Base-by-base conservation (phyloP, 768 basidiomycete genomes). In the Boletus insuetus region DNA sequence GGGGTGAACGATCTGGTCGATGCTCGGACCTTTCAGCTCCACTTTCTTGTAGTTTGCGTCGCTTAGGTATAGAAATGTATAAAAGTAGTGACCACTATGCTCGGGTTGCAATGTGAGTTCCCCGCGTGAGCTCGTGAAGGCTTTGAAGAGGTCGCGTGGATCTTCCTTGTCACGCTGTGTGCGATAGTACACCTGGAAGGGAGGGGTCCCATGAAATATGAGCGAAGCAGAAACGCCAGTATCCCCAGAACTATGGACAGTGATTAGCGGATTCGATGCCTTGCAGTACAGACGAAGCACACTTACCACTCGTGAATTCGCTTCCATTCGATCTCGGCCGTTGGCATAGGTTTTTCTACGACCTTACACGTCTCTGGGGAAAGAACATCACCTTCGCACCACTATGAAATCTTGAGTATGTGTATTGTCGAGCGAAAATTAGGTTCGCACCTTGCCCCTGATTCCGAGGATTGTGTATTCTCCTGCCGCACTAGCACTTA, bases 1-100 rank as follows among this genome's bases (percentile, higher is more conserved):
- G 1, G 95, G 94, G 69, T 97, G 94, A 35, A 98, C 90, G 37
- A 90, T 78, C 71, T 96, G 91, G 53, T 91, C 85, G 61, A 95
- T 91, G 55, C 82, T 84, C 40, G 89, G 84, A 22, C 88, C 87
- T 37, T 84, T 77, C 19, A 97, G 75, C 20, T 84, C 81, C 26
- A 93, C 78, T 60, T 82, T 84, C 63, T 82, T 80, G 72, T 98
- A 98, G 67, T 94, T 84, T 11, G 81, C 77, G 68, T 98, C 95
- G 66, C 87, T 90, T 56, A 98, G 72, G 32, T 85, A 78, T 9
- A 80, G 73, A 73, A 95, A 94, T 1, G 79, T 82, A 74, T 95
- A 98, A 10, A 81, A 81, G 69, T 97, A 98, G 61, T 89, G 87
- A 9, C 95, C 95, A 56, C 91, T 94, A 46, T 84, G 82, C 39